phyloP scores from a whole-genome alignment of 768 basidiomycete genomes.

The Boletus vinaceobasis region DNA sequence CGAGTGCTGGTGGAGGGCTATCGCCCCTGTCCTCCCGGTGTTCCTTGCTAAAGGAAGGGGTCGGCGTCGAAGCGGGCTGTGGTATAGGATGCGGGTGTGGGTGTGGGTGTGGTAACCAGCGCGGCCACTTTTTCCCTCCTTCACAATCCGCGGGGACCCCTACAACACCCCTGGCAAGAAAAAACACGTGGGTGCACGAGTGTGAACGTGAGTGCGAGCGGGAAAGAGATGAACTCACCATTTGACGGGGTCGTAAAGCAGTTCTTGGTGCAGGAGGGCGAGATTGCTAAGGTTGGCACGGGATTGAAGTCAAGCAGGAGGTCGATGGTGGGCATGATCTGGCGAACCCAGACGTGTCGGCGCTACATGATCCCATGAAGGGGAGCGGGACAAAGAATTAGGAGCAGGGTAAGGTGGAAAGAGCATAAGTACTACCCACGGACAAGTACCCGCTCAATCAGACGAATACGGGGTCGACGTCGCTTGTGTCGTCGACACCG shows the following conservation, averaged over 20 bases:
- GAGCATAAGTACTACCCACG: background rate
- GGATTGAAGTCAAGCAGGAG: slow-evolving; percentile 80
- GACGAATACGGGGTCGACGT: slow-evolving; percentile 29
- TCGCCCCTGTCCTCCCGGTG: background rate
- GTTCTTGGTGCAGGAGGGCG: slow-evolving; percentile 74
- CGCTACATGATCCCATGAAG: no score
- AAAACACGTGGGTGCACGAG: background rate
- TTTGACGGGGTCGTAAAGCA: slow-evolving; percentile 74
- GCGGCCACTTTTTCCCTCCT: slow-evolving; percentile 76
- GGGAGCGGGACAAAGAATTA: background rate
- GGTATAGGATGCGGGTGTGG: background rate
- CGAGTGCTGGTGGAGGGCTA: background rate
- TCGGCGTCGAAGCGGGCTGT: background rate
- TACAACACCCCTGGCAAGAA: slow-evolving; percentile 56
- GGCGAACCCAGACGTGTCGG: background rate
- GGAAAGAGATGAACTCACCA: slow-evolving; percentile 89
- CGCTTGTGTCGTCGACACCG: slow-evolving; percentile 11
- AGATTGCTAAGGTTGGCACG: slow-evolving; percentile 79
- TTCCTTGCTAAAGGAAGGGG: slow-evolving; percentile 3
- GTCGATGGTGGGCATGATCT: slow-evolving; percentile 1
- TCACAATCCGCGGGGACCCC: slow-evolving; percentile 70
- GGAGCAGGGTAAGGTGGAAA: background rate
- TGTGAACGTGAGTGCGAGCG: background rate
- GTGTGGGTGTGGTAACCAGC: slow-evolving; percentile 34
- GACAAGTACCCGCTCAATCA: slow-evolving; percentile 65